phyloP scores from a whole-genome alignment of 1,284 basidiomycete genomes.

The Fomitopsis betulina region DNA sequence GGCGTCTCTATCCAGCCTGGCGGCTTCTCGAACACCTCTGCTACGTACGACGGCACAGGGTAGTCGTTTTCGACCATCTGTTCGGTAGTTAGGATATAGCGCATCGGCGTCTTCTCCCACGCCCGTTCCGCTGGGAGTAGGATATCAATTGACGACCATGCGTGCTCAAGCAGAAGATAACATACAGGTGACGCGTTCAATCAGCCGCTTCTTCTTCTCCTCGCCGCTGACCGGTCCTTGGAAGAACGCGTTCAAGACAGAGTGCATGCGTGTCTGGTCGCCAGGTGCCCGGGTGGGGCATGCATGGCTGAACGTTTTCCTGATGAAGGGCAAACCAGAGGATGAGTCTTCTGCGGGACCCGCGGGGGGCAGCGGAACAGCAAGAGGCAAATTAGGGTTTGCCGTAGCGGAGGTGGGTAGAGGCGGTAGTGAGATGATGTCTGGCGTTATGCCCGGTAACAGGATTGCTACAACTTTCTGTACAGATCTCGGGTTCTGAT shows the following conservation, averaged over 20 bases:
- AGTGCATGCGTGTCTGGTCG: slow-evolving; percentile 79
- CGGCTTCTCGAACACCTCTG: slow-evolving; percentile 60
- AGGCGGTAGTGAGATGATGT: slow-evolving; percentile 65
- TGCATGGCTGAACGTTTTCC: slow-evolving; percentile 83
- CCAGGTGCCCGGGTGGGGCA: slow-evolving; percentile 89
- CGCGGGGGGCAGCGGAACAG: slow-evolving; percentile 50
- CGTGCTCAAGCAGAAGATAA: slow-evolving; percentile 5
- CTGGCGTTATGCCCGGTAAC: slow-evolving; percentile 76
- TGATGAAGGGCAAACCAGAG: slow-evolving; percentile 64
- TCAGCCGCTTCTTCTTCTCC: slow-evolving; percentile 67
- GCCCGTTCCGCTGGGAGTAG: slow-evolving; percentile 47
- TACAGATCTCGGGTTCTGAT: slow-evolving; percentile 66
- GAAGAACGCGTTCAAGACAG: slow-evolving; percentile 79
- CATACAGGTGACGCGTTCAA: slow-evolving; percentile 53
- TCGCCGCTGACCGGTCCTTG: slow-evolving; percentile 73
- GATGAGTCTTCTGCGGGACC: slow-evolving; percentile 27
- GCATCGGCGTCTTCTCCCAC: slow-evolving; percentile 56
- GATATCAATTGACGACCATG: no score
- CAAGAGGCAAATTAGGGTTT: slow-evolving; percentile 63
- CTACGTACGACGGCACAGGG: slow-evolving; percentile 76
- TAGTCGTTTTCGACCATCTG: slow-evolving; percentile 93
- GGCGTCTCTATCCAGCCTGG: slow-evolving; percentile 77
- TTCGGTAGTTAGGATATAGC: slow-evolving; percentile 72
- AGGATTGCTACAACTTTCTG: slow-evolving; percentile 76
- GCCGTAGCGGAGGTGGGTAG: slow-evolving; percentile 56